A percentile compares a stretch with the other conserved stretches of the same genome.
These are phyloP conservation scores for Fusarium brachygibbosum DNA, from an alignment of 2,329 filamentous ascomycete genomes.

Conservation along the genomic window DNA sequence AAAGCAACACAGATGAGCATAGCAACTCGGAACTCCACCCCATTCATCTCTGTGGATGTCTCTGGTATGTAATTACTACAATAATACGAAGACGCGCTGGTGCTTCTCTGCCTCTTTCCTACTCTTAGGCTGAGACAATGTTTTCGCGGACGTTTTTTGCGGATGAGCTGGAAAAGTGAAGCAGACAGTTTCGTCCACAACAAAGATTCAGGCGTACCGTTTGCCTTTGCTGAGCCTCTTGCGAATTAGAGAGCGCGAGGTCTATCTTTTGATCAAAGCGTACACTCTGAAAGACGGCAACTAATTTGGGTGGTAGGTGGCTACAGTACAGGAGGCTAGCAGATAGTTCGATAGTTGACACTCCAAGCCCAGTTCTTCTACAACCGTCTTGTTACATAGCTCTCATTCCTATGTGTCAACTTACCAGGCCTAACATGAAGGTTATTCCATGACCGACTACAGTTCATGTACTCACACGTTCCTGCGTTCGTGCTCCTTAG, in stretches of 20 bases:
- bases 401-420: not conserved
- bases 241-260: not conserved
- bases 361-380: not conserved
- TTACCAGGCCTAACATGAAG: not conserved
- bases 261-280: constrained; percentile 7
- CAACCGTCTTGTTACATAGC: not conserved
- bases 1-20: constrained; percentile 22
- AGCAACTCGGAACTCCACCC: constrained; percentile 18
- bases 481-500: not conserved
- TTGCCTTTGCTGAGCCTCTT: constrained; percentile 7
- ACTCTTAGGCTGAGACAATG: constrained; percentile 3
- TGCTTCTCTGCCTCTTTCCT: constrained; percentile 11
- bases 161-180: not conserved
- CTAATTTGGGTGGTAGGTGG: constrained; percentile 2
- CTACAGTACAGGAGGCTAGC: constrained; percentile 4
- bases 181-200: not conserved
- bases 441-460: not conserved
- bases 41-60: constrained; percentile 7
- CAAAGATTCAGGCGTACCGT: not conserved
- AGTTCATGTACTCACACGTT: not conserved
- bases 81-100: not conserved
- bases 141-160: not conserved
- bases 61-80: constrained; percentile 32
- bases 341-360: not conserved
- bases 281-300: constrained; percentile 1